These are phyloP conservation scores for Kodamaea ohmeri DNA, from an alignment of 1,139 yeast species.

Conservation along the genomic window DNA sequence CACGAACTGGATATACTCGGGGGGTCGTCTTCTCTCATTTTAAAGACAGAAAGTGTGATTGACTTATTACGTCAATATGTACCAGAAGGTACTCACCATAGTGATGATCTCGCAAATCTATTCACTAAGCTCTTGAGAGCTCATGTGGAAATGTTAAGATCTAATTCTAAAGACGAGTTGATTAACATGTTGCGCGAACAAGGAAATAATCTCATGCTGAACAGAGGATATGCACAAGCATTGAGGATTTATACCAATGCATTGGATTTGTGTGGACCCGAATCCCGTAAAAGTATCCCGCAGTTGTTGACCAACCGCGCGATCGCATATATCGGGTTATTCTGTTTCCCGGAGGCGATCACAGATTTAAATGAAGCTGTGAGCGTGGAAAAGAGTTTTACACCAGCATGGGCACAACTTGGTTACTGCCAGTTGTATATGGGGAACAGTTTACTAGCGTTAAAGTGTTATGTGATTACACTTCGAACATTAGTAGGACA, in stretches of 20 bases:
- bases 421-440: slow-evolving; percentile 46
- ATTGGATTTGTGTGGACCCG: slow-evolving; percentile 21
- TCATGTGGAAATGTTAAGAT: slow-evolving; percentile 6
- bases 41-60: slow-evolving; percentile 10
- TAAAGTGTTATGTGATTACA: slow-evolving; percentile 35
- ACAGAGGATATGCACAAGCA: slow-evolving; percentile 41
- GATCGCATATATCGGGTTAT: slow-evolving; percentile 43
- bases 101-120: background rate
- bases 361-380: slow-evolving; percentile 37
- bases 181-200: slow-evolving; percentile 29
- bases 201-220: slow-evolving; percentile 43
- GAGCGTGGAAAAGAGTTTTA: slow-evolving; percentile 30
- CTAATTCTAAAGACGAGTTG: slow-evolving; percentile 8
- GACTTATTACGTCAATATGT: slow-evolving; percentile 7
- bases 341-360: slow-evolving; percentile 44
- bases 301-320: slow-evolving; percentile 43
- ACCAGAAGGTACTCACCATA: background rate
- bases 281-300: slow-evolving; percentile 20
- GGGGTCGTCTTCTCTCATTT: slow-evolving; percentile 7
- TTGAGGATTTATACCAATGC: slow-evolving; percentile 42
- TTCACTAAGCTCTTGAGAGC: slow-evolving; percentile 6
- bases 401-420: slow-evolving; percentile 48
- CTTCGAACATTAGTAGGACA: slow-evolving; percentile 33
- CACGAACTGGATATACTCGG: slow-evolving; percentile 7
- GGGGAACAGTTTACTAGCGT: slow-evolving; percentile 37